Evolutionary conservation across 202 grass and related monocot genomes (phyloP).

Genomic region (Schoenoplectus tabernaemontani): DNA sequence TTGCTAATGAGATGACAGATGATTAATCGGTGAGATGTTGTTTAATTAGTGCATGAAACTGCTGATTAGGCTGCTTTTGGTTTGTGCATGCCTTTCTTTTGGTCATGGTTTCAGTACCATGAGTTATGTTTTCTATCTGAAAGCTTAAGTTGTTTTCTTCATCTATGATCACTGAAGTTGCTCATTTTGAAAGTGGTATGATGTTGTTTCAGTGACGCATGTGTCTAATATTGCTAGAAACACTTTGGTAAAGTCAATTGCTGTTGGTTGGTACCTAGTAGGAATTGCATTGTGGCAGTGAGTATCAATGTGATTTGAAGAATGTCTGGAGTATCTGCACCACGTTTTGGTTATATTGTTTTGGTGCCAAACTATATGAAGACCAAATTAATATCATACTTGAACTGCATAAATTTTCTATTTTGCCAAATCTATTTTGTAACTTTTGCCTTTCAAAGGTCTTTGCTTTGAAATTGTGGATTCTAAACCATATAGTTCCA

Average conservation of each 20-base stretch:
- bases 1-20: neutral
- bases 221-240: too few species aligned
- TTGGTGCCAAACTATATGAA: neutral
- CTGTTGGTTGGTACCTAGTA: too few species aligned
- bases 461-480: neutral
- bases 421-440: neutral
- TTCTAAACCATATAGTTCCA: neutral
- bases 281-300: too few species aligned
- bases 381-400: neutral
- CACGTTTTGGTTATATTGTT: neutral
- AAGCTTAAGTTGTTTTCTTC: too few species aligned
- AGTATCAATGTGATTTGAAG: too few species aligned
- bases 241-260: too few species aligned
- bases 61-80: neutral
- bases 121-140: too few species aligned
- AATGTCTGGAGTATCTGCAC: neutral
- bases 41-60: neutral
- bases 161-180: too few species aligned
- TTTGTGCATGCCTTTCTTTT: neutral
- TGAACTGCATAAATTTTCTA: neutral
- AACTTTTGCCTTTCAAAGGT: neutral
- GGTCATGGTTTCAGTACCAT: too few species aligned
- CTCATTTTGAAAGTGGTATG: too few species aligned
- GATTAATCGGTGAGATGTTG: neutral
- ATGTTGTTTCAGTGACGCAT: too few species aligned